These are phyloP conservation scores for Chlorella sp. DNA, from an alignment of 139 green algal genomes.

Conservation along the genomic window DNA sequence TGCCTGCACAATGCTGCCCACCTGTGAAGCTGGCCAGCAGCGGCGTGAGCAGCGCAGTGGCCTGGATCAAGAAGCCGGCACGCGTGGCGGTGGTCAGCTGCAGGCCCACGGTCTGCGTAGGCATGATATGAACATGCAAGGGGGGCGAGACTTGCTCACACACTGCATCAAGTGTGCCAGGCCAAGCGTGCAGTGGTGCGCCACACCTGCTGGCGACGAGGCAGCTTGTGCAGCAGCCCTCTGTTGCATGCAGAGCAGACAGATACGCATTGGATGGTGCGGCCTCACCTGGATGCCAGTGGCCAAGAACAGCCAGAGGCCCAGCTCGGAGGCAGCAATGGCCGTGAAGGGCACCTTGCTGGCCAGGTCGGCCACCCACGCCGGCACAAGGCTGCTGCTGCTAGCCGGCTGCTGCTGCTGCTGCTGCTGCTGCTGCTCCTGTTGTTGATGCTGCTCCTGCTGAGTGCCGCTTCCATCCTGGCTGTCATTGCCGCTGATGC, in stretches of 20 bases:
- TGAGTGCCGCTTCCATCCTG: neutral
- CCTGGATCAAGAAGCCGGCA: conserved; percentile 56
- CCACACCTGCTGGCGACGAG: too few species aligned
- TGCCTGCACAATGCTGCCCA: too few species aligned
- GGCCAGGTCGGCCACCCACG: conserved; percentile 7
- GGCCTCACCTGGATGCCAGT: conserved; percentile 28
- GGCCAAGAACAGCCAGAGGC: conserved; percentile 24
- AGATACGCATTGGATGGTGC: too few species aligned
- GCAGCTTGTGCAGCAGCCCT: too few species aligned
- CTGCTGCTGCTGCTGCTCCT: neutral
- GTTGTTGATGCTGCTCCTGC: conserved; percentile 17
- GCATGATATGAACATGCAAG: neutral
- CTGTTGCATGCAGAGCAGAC: neutral
- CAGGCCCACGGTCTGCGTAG: conserved; percentile 49
- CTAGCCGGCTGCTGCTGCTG: neutral
- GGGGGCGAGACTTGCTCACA: neutral
- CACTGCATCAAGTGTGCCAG: too few species aligned
- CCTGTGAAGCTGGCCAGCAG: conserved; percentile 31
- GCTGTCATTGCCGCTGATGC: neutral
- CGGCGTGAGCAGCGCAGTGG: conserved; percentile 50
- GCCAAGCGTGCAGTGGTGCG: too few species aligned
- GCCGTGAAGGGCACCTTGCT: neutral
- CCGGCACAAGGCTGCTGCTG: conserved; percentile 15
- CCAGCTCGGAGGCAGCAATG: conserved; percentile 19
- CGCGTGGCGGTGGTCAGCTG: conserved; percentile 45